A percentile compares a stretch with the other conserved stretches of the same genome.
Conservation (phyloP, 2,329 filamentous ascomycete species). For the Ophiostoma montium region DNA sequence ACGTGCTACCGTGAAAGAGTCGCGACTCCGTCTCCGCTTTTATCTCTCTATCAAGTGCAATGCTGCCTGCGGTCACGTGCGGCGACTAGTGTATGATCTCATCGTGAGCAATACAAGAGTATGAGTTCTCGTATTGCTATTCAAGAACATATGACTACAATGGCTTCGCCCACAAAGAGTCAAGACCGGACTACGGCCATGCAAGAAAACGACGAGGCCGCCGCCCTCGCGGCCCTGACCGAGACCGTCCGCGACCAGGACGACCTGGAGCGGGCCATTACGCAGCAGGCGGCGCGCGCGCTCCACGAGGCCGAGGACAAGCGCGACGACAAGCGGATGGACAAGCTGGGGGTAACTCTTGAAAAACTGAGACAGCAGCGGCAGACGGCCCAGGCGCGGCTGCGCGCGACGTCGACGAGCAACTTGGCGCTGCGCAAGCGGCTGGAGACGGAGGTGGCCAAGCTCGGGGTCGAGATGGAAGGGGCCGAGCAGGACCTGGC, state of each 20-base stretch:
- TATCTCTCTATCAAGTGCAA: too few relatives aligned
- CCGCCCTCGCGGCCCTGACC: slow-evolving; percentile 47
- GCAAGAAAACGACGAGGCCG: slow-evolving; percentile 51
- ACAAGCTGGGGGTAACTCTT: slow-evolving; percentile 38
- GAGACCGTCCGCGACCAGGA: slow-evolving; percentile 69
- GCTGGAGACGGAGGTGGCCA: slow-evolving; percentile 48
- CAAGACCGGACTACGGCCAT: too few relatives aligned
- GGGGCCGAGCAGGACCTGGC: slow-evolving; percentile 57
- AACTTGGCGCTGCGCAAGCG: slow-evolving; percentile 40
- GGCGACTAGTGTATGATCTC: too few relatives aligned
- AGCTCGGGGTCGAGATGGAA: slow-evolving; percentile 41
- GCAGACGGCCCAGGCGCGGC: slow-evolving; percentile 34
- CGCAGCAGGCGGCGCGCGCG: slow-evolving; percentile 43
- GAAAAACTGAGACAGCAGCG: slow-evolving; percentile 52
- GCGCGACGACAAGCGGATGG: slow-evolving; percentile 47
- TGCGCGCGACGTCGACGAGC: slow-evolving; percentile 26
- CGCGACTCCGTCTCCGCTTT: too few relatives aligned
- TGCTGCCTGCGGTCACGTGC: too few relatives aligned
- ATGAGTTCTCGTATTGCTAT: too few relatives aligned
- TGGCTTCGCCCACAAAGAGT: too few relatives aligned
- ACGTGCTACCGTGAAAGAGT: too few relatives aligned
- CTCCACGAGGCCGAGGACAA: slow-evolving; percentile 49
- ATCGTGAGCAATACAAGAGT: too few relatives aligned
- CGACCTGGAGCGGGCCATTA: slow-evolving; percentile 80
- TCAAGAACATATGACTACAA: too few relatives aligned